Evolutionary conservation across 179 eudicot species (phyloP).

Genomic region (Spergularia azorica): DNA sequence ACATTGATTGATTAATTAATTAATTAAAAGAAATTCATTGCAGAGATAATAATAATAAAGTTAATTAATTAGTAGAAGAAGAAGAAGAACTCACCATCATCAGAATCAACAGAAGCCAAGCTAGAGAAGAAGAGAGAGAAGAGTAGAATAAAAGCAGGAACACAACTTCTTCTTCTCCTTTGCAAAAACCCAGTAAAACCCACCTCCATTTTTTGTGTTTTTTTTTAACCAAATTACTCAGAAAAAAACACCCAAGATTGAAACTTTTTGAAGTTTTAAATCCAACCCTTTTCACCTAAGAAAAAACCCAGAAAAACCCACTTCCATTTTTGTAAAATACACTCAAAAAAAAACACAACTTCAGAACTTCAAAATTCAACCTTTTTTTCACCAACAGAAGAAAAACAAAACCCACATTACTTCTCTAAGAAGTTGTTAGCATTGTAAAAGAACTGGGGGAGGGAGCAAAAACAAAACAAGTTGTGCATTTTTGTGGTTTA

Average conservation of each 20-base stretch:
- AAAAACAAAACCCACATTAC: too few species aligned
- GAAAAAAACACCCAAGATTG: neutral
- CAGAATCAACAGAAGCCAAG: constrained; percentile 53
- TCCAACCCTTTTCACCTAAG: neutral
- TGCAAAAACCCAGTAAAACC: constrained; percentile 27
- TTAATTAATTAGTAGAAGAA: neutral
- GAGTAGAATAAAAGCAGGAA: constrained; percentile 21
- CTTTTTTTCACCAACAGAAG: too few species aligned
- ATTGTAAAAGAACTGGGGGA: neutral
- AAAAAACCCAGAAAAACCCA: neutral
- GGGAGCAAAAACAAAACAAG: constrained; percentile 31
- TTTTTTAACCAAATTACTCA: neutral
- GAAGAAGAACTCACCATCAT: constrained; percentile 61
- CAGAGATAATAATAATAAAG: neutral
- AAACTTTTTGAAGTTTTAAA: neutral
- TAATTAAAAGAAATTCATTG: too few species aligned
- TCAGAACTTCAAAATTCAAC: too few species aligned
- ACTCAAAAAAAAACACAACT: too few species aligned
- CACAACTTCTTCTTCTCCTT: constrained; percentile 21
- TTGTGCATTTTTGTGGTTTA: constrained; percentile 25
- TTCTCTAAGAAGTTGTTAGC: too few species aligned
- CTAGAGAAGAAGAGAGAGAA: constrained; percentile 30
- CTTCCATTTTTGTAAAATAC: too few species aligned
- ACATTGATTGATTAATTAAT: neutral
- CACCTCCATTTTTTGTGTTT: constrained; percentile 31